phyloP scores from a whole-genome alignment of 1,139 yeast species.

The Yamadazyma buinensis region DNA sequence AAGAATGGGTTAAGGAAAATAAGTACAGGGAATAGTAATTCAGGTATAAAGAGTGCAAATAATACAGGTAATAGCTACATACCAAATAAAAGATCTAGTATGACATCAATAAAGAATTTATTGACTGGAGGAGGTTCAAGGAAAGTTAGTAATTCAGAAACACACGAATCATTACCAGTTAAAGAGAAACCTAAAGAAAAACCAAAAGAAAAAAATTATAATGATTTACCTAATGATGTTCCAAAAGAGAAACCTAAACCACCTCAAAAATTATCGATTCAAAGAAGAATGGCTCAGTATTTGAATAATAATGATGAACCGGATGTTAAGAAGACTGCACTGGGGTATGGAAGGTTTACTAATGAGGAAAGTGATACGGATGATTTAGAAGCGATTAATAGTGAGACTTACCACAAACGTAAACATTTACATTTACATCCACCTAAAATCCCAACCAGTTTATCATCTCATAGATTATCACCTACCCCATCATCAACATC shows the following conservation, averaged over 20 bases:
- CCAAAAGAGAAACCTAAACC: conserved; percentile 10
- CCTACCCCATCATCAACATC: not conserved
- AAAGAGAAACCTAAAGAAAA: too few species aligned
- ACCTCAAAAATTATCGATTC: conserved; percentile 48
- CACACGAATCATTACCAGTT: too few species aligned
- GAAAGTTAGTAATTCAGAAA: conserved; percentile 8
- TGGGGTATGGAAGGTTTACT: conserved; percentile 74
- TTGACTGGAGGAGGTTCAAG: conserved; percentile 34
- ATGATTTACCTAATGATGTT: too few species aligned
- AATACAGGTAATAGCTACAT: conserved; percentile 20
- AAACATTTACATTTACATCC: conserved; percentile 18
- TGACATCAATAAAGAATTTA: conserved; percentile 38
- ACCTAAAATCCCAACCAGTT: conserved; percentile 31
- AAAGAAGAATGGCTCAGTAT: conserved; percentile 62
- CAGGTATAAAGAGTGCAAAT: conserved; percentile 16
- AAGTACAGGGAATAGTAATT: conserved; percentile 35
- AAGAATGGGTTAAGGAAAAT: conserved; percentile 35
- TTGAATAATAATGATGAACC: conserved; percentile 46
- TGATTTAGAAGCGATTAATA: conserved; percentile 40
- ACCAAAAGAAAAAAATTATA: too few species aligned
- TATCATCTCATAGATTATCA: conserved; percentile 9
- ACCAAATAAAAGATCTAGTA: conserved; percentile 34
- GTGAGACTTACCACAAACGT: conserved; percentile 6
- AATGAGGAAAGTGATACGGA: conserved; percentile 34
- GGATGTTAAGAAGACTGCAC: conserved; percentile 49